Evolutionary conservation across 768 basidiomycete genomes (phyloP), one percentile per base, ranked within the genome.

Genomic region (Termitomyces sp.): DNA sequence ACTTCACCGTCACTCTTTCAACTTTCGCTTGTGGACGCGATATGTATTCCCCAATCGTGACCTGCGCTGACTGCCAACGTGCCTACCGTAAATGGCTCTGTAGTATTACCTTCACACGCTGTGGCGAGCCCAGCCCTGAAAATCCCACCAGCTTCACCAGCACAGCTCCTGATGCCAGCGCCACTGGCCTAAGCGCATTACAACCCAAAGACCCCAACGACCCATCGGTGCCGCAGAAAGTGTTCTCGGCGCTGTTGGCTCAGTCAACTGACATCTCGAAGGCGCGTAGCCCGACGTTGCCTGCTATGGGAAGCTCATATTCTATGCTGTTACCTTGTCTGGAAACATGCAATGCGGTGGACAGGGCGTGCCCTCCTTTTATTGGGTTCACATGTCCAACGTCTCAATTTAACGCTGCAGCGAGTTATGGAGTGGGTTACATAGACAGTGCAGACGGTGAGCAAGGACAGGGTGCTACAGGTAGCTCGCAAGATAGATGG

Each of bases 11-110:
- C 1, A 80, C 83, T 20, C 82, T 95, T 9, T 79, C 81, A 35
- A 89, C 88, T 3, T 83, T 86, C 61, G 82, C 91, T 1, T 95
- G 93, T 68, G 89, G 90, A 18, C 81, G 89, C 32, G 91, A 93
- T 67, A 67, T 77, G 56, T 95, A 93, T 73, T 93, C 90, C 6
- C 88, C 89, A 0, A 71, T 93, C 23, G 83, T 89, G 30, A 82
- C 84, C 4, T 95, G 93, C 67, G 78, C 81, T 14, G 87, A 90
- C 69, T 95, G 93, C 66, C 82, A 87, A 62, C 70, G 71, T 23
- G 84, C 83, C 26, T 95, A 95, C 69, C 81, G 88, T 36, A 76
- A 74, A 36, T 95, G 91, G 91, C 79, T 90, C 36, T 95, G 93
- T 71, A 69, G 83, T 23, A 73, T 87, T 16, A 83, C 86, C 9